Percentiles rank a stretch among this genome's conserved stretches.
Evolutionary conservation across 1,284 basidiomycete genomes (phyloP).

Genomic region (Anthracocystis setariae): DNA sequence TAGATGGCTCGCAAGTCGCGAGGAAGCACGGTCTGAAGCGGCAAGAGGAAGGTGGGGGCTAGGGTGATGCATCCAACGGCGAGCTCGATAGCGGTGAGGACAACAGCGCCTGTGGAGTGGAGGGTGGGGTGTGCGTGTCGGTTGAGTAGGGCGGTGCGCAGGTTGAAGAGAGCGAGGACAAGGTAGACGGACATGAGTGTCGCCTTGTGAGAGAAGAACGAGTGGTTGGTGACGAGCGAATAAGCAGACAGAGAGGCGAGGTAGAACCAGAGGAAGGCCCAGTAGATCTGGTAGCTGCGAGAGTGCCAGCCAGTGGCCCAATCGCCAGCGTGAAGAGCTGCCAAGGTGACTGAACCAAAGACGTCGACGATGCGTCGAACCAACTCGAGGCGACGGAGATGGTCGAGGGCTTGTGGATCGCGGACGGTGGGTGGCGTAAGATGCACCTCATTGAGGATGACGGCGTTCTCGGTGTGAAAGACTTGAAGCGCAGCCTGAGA

Average conservation of each 20-base stretch:
- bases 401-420: constrained; percentile 7
- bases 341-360: constrained; percentile 38
- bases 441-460: constrained; percentile 65
- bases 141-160: constrained; percentile 53
- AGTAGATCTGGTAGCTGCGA: constrained; percentile 33
- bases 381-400: constrained; percentile 27
- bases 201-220: constrained; percentile 61
- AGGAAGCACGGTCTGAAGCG: constrained; percentile 50
- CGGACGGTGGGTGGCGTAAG: constrained; percentile 43
- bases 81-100: constrained; percentile 43
- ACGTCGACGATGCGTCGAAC: constrained; percentile 51
- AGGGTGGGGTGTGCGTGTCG: constrained; percentile 20
- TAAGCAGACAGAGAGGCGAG: constrained; percentile 47
- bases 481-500: constrained; percentile 54
- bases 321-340: constrained; percentile 40
- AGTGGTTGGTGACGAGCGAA: constrained; percentile 39
- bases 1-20: constrained; percentile 59
- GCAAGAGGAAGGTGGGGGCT: constrained; percentile 55
- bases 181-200: constrained; percentile 49
- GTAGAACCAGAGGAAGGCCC: constrained; percentile 56
- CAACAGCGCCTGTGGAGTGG: constrained; percentile 22
- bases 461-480: constrained; percentile 64
- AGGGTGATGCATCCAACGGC: constrained; percentile 37
- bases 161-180: constrained; percentile 53
- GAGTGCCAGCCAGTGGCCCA: constrained; percentile 32